Base-by-base conservation (phyloP, 2,329 filamentous ascomycete genomes). In the Fusarium tjaetaba region DNA sequence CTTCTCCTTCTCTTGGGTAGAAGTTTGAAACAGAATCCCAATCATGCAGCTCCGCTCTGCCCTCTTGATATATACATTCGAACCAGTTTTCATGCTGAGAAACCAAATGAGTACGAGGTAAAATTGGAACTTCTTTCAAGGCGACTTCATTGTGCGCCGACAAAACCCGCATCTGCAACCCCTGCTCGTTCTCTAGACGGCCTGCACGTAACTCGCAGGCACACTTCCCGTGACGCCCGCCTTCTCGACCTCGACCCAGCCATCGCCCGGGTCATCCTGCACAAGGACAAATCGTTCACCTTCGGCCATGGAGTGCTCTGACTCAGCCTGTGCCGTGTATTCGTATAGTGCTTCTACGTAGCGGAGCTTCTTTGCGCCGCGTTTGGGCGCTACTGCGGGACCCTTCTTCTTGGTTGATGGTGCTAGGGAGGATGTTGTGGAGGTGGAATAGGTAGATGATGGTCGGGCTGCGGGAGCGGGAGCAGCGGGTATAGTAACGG, bases 221-320 rank as follows among this genome's bases (percentile, higher is more conserved):
- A 99, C 96, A 81, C 95, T 97, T 80, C 91, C 95, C 55, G 92
- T 94, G 45, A 91, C 86, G 4, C 95, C 95, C 24, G 94, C 95
- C 82, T 94, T 95, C 85, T 98, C 96, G 24, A 99, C 96, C 84
- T 98, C 96, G 34, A 92, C 94, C 96, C 96, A 99, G 1, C 96
- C 96, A 84, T 98, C 96, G 3, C 96, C 96, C 0, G 91, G 89
- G 80, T 98, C 96, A 64, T 94, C 91, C 78, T 92, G 95, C 70
- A 98, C 91, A 38, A 99, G 86, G 43, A 99, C 95, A 78, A 99
- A 97, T 58, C 91, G 89, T 83, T 99, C 96, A 2, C 96, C 96
- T 82, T 97, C 96, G 2, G 82, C 81, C 94, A 99, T 99, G 78
- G 88, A 94, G 82, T 96, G 95, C 83, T 99, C 96, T 13, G 90